Evolutionary conservation across 2,329 filamentous ascomycete species (phyloP).

Genomic region (Aspergillus tanneri): DNA sequence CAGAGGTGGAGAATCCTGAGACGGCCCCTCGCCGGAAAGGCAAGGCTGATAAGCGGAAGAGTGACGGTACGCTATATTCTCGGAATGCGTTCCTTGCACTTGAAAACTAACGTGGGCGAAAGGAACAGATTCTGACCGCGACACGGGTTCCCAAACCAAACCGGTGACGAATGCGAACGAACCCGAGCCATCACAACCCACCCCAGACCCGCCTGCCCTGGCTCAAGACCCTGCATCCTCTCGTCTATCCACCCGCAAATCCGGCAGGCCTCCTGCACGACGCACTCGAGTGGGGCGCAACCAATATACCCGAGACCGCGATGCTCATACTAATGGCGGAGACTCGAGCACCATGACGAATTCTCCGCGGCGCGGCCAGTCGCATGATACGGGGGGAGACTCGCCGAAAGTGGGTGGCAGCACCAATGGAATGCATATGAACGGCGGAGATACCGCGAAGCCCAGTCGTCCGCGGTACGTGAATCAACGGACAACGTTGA

Average conservation of each 20-base stretch:
- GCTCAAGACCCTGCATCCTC: slow-evolving; percentile 36
- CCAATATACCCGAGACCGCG: slow-evolving; percentile 77
- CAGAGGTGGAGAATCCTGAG: slow-evolving; percentile 71
- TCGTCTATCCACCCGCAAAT: slow-evolving; percentile 57
- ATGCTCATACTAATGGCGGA: slow-evolving; percentile 56
- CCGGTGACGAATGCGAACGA: slow-evolving; percentile 35
- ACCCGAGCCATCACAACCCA: slow-evolving; percentile 44
- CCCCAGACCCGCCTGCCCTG: slow-evolving; percentile 43
- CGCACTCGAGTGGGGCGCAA: slow-evolving; percentile 68
- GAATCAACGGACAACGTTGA: slow-evolving; percentile 69
- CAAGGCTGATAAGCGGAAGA: slow-evolving; percentile 74
- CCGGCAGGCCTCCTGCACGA: slow-evolving; percentile 63
- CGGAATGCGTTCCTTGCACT: not conserved
- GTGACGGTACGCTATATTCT: slow-evolving; percentile 62
- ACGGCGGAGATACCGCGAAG: slow-evolving; percentile 57
- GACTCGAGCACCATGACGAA: slow-evolving; percentile 33
- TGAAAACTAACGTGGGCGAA: slow-evolving; percentile 38
- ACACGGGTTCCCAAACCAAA: slow-evolving; percentile 58
- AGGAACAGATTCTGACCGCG: slow-evolving; percentile 67
- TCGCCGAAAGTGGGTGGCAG: slow-evolving; percentile 38
- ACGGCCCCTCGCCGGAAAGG: slow-evolving; percentile 77
- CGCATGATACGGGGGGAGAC: slow-evolving; percentile 40
- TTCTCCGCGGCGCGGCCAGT: slow-evolving; percentile 43
- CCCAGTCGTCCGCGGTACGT: slow-evolving; percentile 60
- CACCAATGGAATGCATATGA: slow-evolving; percentile 51